Evolutionary conservation across 176 grass and related monocot genomes (phyloP).

Genomic region (Tuctoria greenei): DNA sequence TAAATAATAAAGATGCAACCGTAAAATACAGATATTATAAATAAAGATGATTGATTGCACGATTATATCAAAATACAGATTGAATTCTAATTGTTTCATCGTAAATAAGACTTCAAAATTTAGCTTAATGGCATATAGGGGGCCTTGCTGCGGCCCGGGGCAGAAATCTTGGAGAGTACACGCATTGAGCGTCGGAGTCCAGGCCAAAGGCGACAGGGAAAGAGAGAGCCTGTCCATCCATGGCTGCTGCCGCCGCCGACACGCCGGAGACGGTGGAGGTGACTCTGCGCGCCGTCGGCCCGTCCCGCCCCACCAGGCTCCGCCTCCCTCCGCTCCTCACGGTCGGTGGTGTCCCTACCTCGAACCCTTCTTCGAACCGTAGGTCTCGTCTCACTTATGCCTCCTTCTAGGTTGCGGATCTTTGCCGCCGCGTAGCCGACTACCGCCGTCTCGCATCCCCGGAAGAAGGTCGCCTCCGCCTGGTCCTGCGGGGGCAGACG

Average conservation of each 20-base stretch:
- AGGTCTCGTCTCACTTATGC: not conserved
- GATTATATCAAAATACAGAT: no score
- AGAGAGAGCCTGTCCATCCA: not conserved
- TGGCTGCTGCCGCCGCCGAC: conserved; percentile 33
- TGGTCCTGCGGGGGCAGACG: conserved; percentile 61
- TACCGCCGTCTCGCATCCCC: conserved; percentile 38
- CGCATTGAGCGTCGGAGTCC: no score
- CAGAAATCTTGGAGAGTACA: not conserved
- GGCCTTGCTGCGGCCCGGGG: no score
- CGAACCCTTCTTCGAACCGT: not conserved
- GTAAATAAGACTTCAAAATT: no score
- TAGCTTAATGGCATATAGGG: no score
- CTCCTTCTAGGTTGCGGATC: conserved; percentile 53
- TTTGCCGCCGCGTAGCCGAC: conserved; percentile 53
- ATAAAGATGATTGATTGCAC: no score
- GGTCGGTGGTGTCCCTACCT: conserved; percentile 40
- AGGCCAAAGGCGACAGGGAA: no score
- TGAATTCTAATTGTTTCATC: no score
- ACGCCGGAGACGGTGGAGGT: conserved; percentile 53
- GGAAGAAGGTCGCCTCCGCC: conserved; percentile 57
- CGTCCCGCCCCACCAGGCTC: conserved; percentile 52
- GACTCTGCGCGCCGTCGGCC: conserved; percentile 58
- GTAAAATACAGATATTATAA: no score
- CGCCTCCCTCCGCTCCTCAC: conserved; percentile 50
- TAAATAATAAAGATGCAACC: no score